A percentile compares a stretch with the other conserved stretches of the same genome.
These are phyloP conservation scores for Endotrypanum monterogeii DNA, from an alignment of 208 protist genomes.

Conservation along the genomic window DNA sequence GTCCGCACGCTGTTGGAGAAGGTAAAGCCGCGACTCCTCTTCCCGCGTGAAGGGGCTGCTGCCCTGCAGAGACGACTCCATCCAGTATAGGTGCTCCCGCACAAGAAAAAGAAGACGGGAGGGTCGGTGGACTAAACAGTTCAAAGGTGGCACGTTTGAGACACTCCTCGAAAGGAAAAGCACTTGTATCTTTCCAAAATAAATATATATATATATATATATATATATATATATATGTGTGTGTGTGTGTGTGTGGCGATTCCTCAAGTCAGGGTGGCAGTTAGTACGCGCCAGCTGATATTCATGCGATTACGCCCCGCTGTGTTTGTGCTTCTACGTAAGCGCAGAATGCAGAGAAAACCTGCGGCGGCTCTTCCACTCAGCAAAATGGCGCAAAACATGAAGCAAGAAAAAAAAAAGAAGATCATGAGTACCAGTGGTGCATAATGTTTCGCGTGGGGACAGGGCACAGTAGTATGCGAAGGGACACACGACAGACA, in stretches of 20 bases:
- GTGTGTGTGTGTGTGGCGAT: neutral
- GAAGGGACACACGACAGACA: neutral
- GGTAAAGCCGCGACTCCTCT: conserved; percentile 50
- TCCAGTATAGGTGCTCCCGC: neutral
- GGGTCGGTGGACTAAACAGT: too few species aligned
- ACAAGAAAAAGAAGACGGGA: neutral
- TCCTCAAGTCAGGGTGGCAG: too few species aligned
- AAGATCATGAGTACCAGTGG: neutral
- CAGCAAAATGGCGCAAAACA: neutral
- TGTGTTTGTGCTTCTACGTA: neutral
- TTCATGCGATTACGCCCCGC: neutral
- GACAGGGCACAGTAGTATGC: neutral
- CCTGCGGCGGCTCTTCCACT: neutral
- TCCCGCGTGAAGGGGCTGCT: conserved; percentile 45
- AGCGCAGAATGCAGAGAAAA: neutral
- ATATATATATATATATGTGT: too few species aligned
- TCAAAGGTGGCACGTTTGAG: neutral
- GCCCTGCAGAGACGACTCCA: conserved; percentile 2
- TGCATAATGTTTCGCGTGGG: neutral
- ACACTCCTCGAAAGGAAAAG: neutral
- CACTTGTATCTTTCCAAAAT: too few species aligned
- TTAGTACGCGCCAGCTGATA: neutral
- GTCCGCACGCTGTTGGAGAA: conserved; percentile 30
- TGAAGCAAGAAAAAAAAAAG: neutral
- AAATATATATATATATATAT: too few species aligned